Base-by-base conservation (phyloP, 768 basidiomycete genomes). In the Punctularia strigosozonata region DNA sequence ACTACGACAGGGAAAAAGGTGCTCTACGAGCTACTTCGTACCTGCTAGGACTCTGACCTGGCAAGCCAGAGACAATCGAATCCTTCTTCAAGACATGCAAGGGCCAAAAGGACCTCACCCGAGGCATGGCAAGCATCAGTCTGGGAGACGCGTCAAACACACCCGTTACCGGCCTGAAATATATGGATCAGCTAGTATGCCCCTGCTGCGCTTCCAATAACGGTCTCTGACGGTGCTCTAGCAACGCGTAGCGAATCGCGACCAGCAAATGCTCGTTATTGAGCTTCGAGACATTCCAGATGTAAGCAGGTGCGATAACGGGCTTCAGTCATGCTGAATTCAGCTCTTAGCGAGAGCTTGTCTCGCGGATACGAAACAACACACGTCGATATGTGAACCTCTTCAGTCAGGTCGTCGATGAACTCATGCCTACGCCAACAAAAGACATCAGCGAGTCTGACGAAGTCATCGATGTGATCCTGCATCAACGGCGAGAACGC, bases 401-500 rank as follows among this genome's bases (percentile, higher is more conserved):
- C 17, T 97, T 98, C 65, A 76, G 79, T 48, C 82, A 89, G 52
- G 89, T 85, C 33, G 74, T 97, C 39, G 95, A 99, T 68, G 73
- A 75, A 45, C 69, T 94, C 39, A 78, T 97, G 71, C 92, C 91
- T 13, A 64, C 68, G 25, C 87, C 91, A 10, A 91, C 85, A 6
- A 83, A 80, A 54, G 91, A 95, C 49, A 85, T 97, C 43, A 81
- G 77, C 41, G 80, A 88, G 45, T 75, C 89, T 28, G 85, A 89
- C 45, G 95, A 99, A 57, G 92, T 97, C 36, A 85, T 97, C 28
- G 95, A 99, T 58, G 80, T 98, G 4, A 95, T 99, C 42, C 71
- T 98, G 45, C 89, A 91, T 56, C 95, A 98, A 53, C 71, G 95
- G 39, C 69, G 80, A 39, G 86, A 95, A 56, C 72, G 88, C 42